Conservation (phyloP, 2,329 filamentous ascomycete species). For the Zymoseptoria pseudotritici region DNA sequence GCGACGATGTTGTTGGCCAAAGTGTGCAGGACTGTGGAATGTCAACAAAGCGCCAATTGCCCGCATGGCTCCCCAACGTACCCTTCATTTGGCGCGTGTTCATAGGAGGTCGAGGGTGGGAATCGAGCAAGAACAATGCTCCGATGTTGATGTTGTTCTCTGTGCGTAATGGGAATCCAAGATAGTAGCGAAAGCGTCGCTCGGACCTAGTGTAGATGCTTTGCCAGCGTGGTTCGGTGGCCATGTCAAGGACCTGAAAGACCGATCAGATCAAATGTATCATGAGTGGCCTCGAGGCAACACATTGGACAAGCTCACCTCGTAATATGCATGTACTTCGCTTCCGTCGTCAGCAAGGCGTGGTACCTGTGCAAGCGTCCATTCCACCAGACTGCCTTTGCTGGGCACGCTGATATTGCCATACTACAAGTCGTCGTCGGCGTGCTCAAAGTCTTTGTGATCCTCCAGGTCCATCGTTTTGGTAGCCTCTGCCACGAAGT, state of each 20-base stretch:
- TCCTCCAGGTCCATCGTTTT: conserved; percentile 36
- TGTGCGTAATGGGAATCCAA: conserved; percentile 28
- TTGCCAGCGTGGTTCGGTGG: conserved; percentile 24
- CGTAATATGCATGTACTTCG: conserved; percentile 29
- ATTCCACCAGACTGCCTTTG: conserved; percentile 51
- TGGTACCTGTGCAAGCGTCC: conserved; percentile 36
- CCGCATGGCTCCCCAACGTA: background rate
- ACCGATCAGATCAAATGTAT: background rate
- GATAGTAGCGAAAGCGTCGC: conserved; percentile 29
- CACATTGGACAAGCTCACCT: conserved; percentile 15
- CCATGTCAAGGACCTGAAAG: conserved; percentile 19
- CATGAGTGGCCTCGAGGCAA: background rate
- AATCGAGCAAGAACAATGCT: conserved; percentile 52
- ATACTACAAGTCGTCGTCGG: conserved; percentile 30
- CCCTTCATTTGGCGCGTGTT: conserved; percentile 11
- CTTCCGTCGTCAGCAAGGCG: conserved; percentile 15
- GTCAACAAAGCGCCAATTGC: background rate
- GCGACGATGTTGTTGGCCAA: conserved; percentile 43
- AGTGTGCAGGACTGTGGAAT: conserved; percentile 10
- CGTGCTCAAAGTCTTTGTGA: conserved; percentile 13
- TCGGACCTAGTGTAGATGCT: conserved; percentile 25
- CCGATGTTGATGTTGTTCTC: conserved; percentile 43
- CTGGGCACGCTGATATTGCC: conserved; percentile 49
- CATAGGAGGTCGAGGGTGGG: conserved; percentile 43
- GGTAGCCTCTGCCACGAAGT: conserved; percentile 47